Conservation (phyloP, 2,329 filamentous ascomycete genomes). For the Geosmithia flava region DNA sequence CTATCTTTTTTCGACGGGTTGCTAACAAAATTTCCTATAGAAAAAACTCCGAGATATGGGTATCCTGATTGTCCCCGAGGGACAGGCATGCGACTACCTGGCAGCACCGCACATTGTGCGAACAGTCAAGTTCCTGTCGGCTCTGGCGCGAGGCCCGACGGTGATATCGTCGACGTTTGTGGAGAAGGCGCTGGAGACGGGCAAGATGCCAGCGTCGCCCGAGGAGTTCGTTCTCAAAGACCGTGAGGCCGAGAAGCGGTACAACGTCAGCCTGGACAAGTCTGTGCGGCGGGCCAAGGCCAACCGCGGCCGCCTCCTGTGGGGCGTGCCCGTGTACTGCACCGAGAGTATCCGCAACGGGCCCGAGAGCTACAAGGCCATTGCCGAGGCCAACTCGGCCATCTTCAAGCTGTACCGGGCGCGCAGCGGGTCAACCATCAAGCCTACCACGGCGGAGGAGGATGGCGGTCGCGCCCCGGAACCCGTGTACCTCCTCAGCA, state of each 20-base stretch:
- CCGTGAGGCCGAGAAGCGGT: conserved; percentile 56
- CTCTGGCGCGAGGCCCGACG: conserved; percentile 67
- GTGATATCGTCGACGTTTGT: conserved; percentile 72
- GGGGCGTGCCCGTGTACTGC: conserved; percentile 71
- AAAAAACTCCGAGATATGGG: conserved; percentile 73
- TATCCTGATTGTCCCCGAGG: conserved; percentile 67
- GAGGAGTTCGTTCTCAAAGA: conserved; percentile 61
- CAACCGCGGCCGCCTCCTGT: conserved; percentile 66
- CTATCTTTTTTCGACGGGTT: neutral
- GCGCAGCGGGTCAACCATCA: conserved; percentile 55
- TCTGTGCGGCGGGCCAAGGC: conserved; percentile 58
- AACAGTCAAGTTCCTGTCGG: conserved; percentile 87
- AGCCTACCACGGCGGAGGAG: conserved; percentile 51
- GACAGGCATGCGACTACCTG: conserved; percentile 67
- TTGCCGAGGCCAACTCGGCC: conserved; percentile 82
- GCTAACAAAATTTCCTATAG: conserved; percentile 27
- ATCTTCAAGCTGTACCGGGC: conserved; percentile 67
- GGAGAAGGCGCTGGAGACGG: conserved; percentile 59
- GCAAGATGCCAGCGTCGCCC: conserved; percentile 46
- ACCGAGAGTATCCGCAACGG: conserved; percentile 70
- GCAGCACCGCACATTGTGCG: conserved; percentile 79
- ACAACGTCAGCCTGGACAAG: conserved; percentile 55
- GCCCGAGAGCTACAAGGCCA: conserved; percentile 71
- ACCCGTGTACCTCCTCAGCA: conserved; percentile 75
- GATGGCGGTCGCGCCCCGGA: conserved; percentile 49